A percentile compares a stretch with the other conserved stretches of the same genome.
These are phyloP conservation scores for Fusarium dimerum DNA, from an alignment of 2,329 filamentous ascomycete genomes.

Conservation along the genomic window DNA sequence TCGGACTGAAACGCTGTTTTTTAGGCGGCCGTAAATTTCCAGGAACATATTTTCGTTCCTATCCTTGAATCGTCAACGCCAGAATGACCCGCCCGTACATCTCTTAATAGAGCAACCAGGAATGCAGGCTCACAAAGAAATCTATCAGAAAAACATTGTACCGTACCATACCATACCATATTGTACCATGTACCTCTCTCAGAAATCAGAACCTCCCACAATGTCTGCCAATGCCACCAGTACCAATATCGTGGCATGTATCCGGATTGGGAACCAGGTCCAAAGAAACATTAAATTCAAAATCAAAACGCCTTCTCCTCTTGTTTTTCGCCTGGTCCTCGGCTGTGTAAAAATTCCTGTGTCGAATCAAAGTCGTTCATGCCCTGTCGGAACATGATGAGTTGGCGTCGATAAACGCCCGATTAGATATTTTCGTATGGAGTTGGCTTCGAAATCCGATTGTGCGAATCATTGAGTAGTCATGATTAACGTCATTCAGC, in stretches of 20 bases:
- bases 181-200: neutral
- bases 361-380: conserved; percentile 21
- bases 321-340: conserved; percentile 18
- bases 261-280: conserved; percentile 5
- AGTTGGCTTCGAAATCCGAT: conserved; percentile 1
- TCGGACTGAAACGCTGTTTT: conserved; percentile 3
- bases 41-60: conserved; percentile 16
- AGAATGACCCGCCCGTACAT: conserved; percentile 10
- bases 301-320: conserved; percentile 29
- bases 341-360: conserved; percentile 15
- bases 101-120: conserved; percentile 9
- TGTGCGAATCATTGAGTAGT: conserved; percentile 6
- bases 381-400: conserved; percentile 13
- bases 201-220: conserved; percentile 3
- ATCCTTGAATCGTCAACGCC: conserved; percentile 25
- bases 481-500: conserved; percentile 48
- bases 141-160: conserved; percentile 19
- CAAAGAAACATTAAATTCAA: conserved; percentile 7
- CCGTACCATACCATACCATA: neutral
- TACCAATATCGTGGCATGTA: conserved; percentile 11
- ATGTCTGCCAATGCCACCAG: conserved; percentile 14
- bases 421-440: conserved; percentile 7
- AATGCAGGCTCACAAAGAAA: conserved; percentile 13
- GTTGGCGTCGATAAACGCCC: conserved; percentile 9
- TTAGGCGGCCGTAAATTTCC: conserved; percentile 16